phyloP scores from a whole-genome alignment of 2,329 filamentous ascomycete genomes.

The Botrytis cinerea region DNA sequence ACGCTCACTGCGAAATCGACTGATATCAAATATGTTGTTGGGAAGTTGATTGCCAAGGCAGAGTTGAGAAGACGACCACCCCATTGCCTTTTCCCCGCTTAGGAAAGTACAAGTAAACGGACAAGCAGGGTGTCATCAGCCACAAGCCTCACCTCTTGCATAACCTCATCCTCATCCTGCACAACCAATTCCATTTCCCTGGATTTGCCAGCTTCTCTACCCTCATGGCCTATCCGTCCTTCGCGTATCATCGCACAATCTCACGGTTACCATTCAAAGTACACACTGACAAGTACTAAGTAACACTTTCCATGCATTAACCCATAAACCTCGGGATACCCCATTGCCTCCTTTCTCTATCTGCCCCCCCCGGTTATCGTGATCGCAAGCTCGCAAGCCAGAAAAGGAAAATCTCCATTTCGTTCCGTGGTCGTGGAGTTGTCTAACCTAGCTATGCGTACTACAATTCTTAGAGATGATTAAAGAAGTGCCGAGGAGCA shows the following conservation, averaged over 20 bases:
- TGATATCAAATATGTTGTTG: background rate
- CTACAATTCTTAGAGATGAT: background rate
- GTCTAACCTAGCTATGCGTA: background rate
- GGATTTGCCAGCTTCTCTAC: background rate
- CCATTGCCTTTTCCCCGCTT: background rate
- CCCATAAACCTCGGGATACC: background rate
- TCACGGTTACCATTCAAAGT: background rate
- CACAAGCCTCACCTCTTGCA: background rate
- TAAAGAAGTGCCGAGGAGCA: background rate
- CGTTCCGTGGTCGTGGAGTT: background rate
- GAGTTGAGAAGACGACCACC: background rate
- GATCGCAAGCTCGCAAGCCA: background rate
- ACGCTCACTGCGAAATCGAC: background rate
- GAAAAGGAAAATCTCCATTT: background rate
- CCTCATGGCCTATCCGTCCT: background rate
- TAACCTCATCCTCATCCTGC: background rate
- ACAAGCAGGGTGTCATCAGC: background rate
- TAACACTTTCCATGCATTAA: background rate
- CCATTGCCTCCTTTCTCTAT: background rate
- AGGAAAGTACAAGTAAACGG: background rate
- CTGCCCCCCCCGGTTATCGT: background rate
- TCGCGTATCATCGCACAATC: background rate
- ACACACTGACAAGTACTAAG: background rate
- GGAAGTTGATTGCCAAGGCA: background rate
- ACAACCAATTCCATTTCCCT: background rate